Conservation (phyloP, 2,329 filamentous ascomycete genomes). For the Ceratocystis smalleyi region DNA sequence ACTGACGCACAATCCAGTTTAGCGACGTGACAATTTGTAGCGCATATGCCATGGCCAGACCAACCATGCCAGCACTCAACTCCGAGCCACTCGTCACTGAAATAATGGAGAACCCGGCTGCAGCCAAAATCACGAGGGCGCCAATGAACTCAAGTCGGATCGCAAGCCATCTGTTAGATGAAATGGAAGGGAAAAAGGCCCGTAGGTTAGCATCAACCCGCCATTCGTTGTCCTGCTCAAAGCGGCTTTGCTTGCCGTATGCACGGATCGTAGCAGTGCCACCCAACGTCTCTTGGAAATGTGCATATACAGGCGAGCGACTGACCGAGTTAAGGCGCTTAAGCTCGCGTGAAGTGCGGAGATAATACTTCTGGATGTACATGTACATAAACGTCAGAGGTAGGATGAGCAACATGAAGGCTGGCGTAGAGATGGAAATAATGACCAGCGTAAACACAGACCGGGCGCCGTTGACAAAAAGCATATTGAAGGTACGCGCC, state of each 20-base stretch:
- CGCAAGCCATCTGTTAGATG: conserved; percentile 84
- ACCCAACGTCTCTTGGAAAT: conserved; percentile 93
- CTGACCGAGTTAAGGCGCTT: conserved; percentile 93
- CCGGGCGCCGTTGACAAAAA: conserved; percentile 60
- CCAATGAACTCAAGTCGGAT: conserved; percentile 92
- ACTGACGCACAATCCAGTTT: conserved; percentile 98
- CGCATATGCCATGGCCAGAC: conserved; percentile 91
- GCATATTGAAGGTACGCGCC: conserved; percentile 94
- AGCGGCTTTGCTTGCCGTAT: conserved; percentile 75
- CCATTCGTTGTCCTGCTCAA: conserved; percentile 91
- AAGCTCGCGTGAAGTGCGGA: conserved; percentile 86
- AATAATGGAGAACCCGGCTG: conserved; percentile 68
- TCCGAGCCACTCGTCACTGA: conserved; percentile 54
- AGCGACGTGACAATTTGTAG: conserved; percentile 92
- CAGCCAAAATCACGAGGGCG: conserved; percentile 76
- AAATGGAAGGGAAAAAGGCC: conserved; percentile 92
- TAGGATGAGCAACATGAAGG: conserved; percentile 65
- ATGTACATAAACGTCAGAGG: conserved; percentile 71
- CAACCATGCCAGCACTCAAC: conserved; percentile 61
- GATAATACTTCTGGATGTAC: conserved; percentile 92
- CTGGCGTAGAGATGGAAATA: conserved; percentile 66
- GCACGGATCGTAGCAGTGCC: conserved; percentile 92
- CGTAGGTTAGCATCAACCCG: conserved; percentile 86
- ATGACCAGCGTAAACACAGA: conserved; percentile 74
- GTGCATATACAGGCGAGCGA: conserved; percentile 89